These are phyloP conservation scores for Vitis rotundifolia DNA, from an alignment of 164 flowering plant species.

Conservation along the genomic window DNA sequence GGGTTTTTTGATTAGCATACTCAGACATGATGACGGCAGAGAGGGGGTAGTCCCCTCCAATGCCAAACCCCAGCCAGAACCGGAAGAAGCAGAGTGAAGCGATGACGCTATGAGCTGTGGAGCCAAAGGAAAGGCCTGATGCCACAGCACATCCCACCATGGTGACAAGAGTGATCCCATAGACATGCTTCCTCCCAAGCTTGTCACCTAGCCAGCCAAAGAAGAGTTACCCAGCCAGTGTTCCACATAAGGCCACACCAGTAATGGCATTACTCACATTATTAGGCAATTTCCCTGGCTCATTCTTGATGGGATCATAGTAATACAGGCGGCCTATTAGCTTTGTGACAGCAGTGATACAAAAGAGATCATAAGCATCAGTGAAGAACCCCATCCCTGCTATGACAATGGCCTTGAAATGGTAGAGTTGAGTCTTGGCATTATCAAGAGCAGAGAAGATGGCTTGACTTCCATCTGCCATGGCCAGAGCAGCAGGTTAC, in stretches of 20 bases:
- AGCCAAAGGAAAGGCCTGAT: slow-evolving; percentile 23
- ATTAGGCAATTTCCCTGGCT: slow-evolving; percentile 13
- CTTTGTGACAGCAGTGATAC: slow-evolving; percentile 27
- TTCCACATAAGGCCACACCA: slow-evolving; percentile 18
- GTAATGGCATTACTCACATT: slow-evolving; percentile 16
- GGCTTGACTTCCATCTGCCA: slow-evolving; percentile 7
- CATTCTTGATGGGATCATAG: slow-evolving; percentile 7
- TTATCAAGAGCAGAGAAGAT: slow-evolving; percentile 28
- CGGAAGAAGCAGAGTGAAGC: slow-evolving; percentile 20
- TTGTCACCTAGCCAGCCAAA: slow-evolving; percentile 27
- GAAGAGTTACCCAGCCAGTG: slow-evolving; percentile 22
- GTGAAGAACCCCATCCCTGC: slow-evolving; percentile 37
- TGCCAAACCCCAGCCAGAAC: slow-evolving; percentile 25
- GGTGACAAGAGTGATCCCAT: slow-evolving; percentile 20
- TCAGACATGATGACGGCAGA: slow-evolving; percentile 14
- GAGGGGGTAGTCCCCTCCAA: slow-evolving; percentile 22
- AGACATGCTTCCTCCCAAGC: slow-evolving; percentile 20
- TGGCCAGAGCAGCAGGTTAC: neutral
- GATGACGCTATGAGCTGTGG: slow-evolving; percentile 18
- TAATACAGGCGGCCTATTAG: slow-evolving; percentile 22
- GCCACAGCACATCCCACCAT: slow-evolving; percentile 25
- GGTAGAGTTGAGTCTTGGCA: slow-evolving; percentile 29
- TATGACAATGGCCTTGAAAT: slow-evolving; percentile 30
- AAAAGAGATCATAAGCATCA: slow-evolving; percentile 33
- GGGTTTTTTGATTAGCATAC: slow-evolving; percentile 3